Conservation (phyloP, 192 early-diverging fungal species). For the Allomyces javanicus region DNA sequence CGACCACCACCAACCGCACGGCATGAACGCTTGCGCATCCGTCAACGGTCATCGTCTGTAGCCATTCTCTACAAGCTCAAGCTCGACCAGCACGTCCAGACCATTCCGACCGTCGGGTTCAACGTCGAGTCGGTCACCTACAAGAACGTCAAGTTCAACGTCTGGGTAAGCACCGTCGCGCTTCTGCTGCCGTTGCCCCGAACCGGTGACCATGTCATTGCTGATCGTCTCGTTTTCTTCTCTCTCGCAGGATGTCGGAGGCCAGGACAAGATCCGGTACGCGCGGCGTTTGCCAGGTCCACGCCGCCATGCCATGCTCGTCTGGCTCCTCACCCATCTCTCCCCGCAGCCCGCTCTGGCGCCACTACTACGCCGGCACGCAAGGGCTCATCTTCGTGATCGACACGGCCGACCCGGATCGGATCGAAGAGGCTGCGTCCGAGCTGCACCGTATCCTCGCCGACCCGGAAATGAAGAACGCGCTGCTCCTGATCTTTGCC, state of each 20-base stretch:
- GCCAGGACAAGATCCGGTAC: conserved; percentile 69
- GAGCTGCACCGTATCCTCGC: conserved; percentile 65
- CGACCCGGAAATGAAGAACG: conserved; percentile 70
- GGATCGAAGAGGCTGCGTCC: conserved; percentile 65
- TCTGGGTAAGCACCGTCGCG: conserved; percentile 28
- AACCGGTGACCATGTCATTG: too few species aligned
- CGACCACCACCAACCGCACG: too few species aligned
- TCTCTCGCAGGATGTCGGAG: conserved; percentile 50
- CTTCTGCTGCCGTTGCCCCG: too few species aligned
- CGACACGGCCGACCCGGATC: conserved; percentile 68
- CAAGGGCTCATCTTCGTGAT: conserved; percentile 76
- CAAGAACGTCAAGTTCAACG: conserved; percentile 67
- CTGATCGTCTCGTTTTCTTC: neutral
- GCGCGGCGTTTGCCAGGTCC: neutral
- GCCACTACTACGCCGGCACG: conserved; percentile 68
- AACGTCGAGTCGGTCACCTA: conserved; percentile 73
- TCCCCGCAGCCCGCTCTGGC: conserved; percentile 35
- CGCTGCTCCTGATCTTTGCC: conserved; percentile 60
- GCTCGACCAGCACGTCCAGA: conserved; percentile 30
- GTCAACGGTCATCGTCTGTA: too few species aligned
- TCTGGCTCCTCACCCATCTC: too few species aligned
- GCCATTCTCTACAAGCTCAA: conserved; percentile 35
- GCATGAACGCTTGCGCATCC: too few species aligned
- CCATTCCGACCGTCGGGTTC: conserved; percentile 45
- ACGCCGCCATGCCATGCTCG: neutral